phyloP scores from a whole-genome alignment of 208 protist genomes.

The Trypanosoma scelopori region DNA sequence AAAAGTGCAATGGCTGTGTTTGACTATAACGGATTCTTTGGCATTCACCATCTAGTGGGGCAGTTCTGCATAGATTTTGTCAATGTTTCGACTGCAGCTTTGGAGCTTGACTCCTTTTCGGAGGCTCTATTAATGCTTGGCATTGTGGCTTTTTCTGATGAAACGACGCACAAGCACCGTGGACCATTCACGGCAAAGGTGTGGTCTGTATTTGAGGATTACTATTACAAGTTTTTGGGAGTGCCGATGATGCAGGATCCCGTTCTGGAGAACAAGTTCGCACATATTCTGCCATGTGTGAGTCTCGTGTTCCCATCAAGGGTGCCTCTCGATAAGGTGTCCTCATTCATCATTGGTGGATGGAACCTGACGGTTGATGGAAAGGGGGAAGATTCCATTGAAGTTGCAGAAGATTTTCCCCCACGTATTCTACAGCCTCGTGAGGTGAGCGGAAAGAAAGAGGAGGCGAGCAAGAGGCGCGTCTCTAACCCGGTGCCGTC shows the following conservation, averaged over 20 bases:
- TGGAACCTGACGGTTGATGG: slow-evolving; percentile 36
- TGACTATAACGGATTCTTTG: slow-evolving; percentile 53
- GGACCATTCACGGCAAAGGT: slow-evolving; percentile 77
- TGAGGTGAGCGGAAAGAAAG: neutral
- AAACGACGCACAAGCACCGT: slow-evolving; percentile 47
- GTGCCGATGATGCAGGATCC: slow-evolving; percentile 29
- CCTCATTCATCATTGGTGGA: slow-evolving; percentile 36
- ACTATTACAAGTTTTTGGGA: slow-evolving; percentile 38
- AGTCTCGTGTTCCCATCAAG: slow-evolving; percentile 34
- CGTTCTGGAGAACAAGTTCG: slow-evolving; percentile 20
- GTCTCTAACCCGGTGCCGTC: neutral
- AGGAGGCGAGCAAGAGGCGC: neutral
- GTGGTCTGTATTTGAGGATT: slow-evolving; percentile 73
- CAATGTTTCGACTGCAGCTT: slow-evolving; percentile 11
- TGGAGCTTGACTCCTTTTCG: slow-evolving; percentile 70
- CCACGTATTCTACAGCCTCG: slow-evolving; percentile 17
- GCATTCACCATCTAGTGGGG: slow-evolving; percentile 40
- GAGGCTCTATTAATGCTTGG: slow-evolving; percentile 78
- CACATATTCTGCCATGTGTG: slow-evolving; percentile 16
- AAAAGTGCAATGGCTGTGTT: slow-evolving; percentile 63
- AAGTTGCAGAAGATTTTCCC: slow-evolving; percentile 3
- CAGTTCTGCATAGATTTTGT: slow-evolving; percentile 4
- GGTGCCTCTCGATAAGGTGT: slow-evolving; percentile 37
- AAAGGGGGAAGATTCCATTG: neutral
- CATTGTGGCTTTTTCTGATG: slow-evolving; percentile 80